Evolutionary conservation across 2,329 filamentous ascomycete species (phyloP).

Genomic region (Penicillium freii): DNA sequence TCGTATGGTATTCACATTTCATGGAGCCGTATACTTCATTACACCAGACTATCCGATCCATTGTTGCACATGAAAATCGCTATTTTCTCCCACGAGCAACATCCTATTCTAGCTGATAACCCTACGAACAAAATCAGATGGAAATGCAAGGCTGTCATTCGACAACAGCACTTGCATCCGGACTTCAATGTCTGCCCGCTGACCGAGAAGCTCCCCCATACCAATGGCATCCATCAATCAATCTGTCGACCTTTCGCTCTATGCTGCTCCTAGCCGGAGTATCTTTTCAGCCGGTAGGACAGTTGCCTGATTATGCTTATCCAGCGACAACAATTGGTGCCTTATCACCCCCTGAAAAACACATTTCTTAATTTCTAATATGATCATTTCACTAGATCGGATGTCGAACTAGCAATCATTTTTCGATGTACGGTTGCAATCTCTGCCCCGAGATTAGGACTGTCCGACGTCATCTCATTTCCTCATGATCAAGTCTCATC

Average conservation of each 20-base stretch:
- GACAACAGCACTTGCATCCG: neutral
- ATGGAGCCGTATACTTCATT: neutral
- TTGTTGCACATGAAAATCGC: neutral
- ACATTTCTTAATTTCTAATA: neutral
- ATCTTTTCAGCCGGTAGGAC: neutral
- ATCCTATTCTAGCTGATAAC: neutral
- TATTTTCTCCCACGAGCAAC: neutral
- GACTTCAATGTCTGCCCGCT: neutral
- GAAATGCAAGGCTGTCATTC: neutral
- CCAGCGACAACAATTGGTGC: neutral
- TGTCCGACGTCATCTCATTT: neutral
- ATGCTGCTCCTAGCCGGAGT: neutral
- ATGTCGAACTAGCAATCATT: neutral
- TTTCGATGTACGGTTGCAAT: neutral
- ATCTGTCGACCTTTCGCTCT: too few species aligned
- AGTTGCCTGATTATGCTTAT: neutral
- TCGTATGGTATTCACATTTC: constrained; percentile 12
- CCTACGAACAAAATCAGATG: too few species aligned
- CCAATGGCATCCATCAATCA: neutral
- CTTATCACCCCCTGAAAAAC: neutral
- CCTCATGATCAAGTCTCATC: neutral
- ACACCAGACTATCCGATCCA: neutral
- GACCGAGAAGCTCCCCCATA: neutral
- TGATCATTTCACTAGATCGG: neutral
- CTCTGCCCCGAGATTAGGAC: rapidly evolving